Evolutionary conservation across 2,329 filamentous ascomycete genomes (phyloP).

Genomic region (Talaromyces pinophilus): DNA sequence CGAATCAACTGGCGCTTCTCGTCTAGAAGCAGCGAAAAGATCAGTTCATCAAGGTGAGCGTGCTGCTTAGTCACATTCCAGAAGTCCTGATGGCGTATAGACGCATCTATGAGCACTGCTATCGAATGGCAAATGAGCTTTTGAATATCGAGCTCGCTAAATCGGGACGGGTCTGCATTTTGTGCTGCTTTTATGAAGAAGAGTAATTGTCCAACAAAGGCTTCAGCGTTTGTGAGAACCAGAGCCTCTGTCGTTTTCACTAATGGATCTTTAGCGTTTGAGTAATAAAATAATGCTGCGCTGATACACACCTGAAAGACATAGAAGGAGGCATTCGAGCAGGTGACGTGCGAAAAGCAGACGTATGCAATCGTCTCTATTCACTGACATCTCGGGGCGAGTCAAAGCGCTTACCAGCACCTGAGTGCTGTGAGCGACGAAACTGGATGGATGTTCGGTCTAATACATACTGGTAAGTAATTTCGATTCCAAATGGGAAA

Average conservation of each 20-base stretch:
- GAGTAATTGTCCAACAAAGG: slow-evolving; percentile 41
- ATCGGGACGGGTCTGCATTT: slow-evolving; percentile 21
- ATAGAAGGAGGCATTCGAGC: slow-evolving; percentile 58
- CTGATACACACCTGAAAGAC: slow-evolving; percentile 54
- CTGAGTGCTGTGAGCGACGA: slow-evolving; percentile 49
- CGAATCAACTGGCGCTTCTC: slow-evolving; percentile 46
- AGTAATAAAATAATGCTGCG: neutral
- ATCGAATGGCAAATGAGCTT: slow-evolving; percentile 49
- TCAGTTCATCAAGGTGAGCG: slow-evolving; percentile 39
- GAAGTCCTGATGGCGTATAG: slow-evolving; percentile 48
- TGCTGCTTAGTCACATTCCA: slow-evolving; percentile 49
- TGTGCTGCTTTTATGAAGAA: slow-evolving; percentile 37
- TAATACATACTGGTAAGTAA: slow-evolving; percentile 21
- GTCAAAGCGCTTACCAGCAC: slow-evolving; percentile 64
- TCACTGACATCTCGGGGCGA: slow-evolving; percentile 55
- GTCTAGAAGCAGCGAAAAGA: slow-evolving; percentile 47
- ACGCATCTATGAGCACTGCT: slow-evolving; percentile 52
- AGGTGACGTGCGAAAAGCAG: slow-evolving; percentile 56
- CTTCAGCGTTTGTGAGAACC: slow-evolving; percentile 38
- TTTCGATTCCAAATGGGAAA: neutral
- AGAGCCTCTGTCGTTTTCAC: slow-evolving; percentile 34
- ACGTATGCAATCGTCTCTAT: slow-evolving; percentile 49
- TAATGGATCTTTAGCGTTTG: slow-evolving; percentile 22
- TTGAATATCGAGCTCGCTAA: slow-evolving; percentile 29
- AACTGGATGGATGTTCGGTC: slow-evolving; percentile 37